Evolutionary conservation across 139 green algal species (phyloP).

Genomic region (Tetradesmus lagerheimii): DNA sequence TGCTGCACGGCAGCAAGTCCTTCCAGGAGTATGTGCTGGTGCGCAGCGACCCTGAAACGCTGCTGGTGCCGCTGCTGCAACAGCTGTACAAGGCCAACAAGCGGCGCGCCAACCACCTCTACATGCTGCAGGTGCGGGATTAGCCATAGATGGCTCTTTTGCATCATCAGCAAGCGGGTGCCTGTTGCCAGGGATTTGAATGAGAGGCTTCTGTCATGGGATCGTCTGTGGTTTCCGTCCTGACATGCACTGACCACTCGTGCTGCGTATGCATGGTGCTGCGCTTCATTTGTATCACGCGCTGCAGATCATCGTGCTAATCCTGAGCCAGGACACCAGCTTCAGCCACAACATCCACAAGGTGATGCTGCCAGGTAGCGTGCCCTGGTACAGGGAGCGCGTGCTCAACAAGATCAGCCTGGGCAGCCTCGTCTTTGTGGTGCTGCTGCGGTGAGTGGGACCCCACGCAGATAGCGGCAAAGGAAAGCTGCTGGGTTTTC

Average conservation of each 20-base stretch:
- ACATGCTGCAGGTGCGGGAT: constrained; percentile 81
- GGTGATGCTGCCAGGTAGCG: constrained; percentile 45
- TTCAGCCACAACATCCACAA: constrained; percentile 85
- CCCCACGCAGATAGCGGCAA: neutral
- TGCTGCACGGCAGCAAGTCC: constrained; percentile 74
- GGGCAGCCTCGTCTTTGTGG: constrained; percentile 80
- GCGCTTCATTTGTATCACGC: constrained; percentile 84
- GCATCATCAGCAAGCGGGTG: neutral
- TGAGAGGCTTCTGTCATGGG: neutral
- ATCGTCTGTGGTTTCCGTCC: neutral
- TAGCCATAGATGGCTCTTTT: neutral
- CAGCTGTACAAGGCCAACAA: constrained; percentile 64
- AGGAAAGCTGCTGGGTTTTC: no score
- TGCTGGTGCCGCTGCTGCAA: constrained; percentile 84
- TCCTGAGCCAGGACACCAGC: constrained; percentile 85
- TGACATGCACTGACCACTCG: no score
- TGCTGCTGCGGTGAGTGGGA: constrained; percentile 74
- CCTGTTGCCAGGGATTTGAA: neutral
- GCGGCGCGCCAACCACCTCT: constrained; percentile 47
- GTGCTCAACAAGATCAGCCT: constrained; percentile 68
- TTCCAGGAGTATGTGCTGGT: constrained; percentile 78
- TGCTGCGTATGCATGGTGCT: neutral
- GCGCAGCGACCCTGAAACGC: constrained; percentile 66
- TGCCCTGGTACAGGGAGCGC: constrained; percentile 84
- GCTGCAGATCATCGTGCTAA: constrained; percentile 90